phyloP scores from a whole-genome alignment of 495 filamentous ascomycete genomes.

The Xylaria venustula region DNA sequence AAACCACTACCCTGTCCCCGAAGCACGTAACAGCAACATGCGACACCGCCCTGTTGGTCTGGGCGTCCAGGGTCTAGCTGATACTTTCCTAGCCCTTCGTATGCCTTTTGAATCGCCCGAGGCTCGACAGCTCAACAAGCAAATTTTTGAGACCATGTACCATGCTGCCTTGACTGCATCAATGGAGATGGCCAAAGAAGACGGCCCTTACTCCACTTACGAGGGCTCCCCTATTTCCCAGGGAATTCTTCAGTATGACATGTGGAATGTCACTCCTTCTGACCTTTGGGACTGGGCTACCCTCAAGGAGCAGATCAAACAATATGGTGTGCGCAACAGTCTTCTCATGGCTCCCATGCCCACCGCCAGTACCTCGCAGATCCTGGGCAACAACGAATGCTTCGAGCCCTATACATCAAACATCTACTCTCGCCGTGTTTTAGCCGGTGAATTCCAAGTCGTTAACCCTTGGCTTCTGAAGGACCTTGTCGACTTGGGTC shows the following conservation, averaged over 20 bases:
- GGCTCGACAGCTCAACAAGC: slow-evolving; percentile 89
- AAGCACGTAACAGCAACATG: slow-evolving; percentile 93
- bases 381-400: slow-evolving; percentile 97
- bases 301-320: slow-evolving; percentile 85
- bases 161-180: slow-evolving; percentile 91
- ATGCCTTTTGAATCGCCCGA: slow-evolving; percentile 95
- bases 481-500: slow-evolving; percentile 94
- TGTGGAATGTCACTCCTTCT: slow-evolving; percentile 93
- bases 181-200: slow-evolving; percentile 74
- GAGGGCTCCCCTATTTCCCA: slow-evolving; percentile 91
- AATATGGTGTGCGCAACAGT: slow-evolving; percentile 91
- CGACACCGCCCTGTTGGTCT: slow-evolving; percentile 92
- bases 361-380: slow-evolving; percentile 93
- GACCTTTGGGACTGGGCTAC: slow-evolving; percentile 95
- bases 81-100: slow-evolving; percentile 95
- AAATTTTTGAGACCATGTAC: slow-evolving; percentile 99
- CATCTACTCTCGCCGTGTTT: slow-evolving; percentile 97
- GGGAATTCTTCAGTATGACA: slow-evolving; percentile 95
- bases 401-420: slow-evolving; percentile 99
- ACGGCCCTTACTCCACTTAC: slow-evolving; percentile 86
- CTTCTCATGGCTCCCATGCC: slow-evolving; percentile 96
- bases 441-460: slow-evolving; percentile 98
- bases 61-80: slow-evolving; percentile 97
- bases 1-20: slow-evolving; percentile 93
- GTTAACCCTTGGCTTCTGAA: slow-evolving; percentile 99